Conservation (phyloP, 2,329 filamentous ascomycete species). For the Bipolaris zeicola region DNA sequence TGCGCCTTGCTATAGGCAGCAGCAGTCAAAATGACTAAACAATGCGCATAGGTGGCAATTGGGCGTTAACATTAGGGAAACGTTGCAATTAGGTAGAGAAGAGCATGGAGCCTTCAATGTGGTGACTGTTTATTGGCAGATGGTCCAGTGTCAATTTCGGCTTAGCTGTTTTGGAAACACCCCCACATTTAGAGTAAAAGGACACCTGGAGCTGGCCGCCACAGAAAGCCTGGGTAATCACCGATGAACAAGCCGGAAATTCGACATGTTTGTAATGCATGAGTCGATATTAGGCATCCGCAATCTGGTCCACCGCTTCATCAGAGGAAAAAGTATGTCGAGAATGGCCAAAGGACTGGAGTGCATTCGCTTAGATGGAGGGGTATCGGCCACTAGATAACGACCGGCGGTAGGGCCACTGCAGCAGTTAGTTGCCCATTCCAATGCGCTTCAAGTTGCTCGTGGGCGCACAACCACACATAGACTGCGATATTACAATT, state of each 20-base stretch:
- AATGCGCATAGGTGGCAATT: neutral
- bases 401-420: slow-evolving; percentile 3
- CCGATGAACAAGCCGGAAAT: neutral
- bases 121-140: slow-evolving; percentile 3
- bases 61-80: neutral
- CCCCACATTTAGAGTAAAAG: slow-evolving; percentile 6
- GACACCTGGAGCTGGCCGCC: slow-evolving; percentile 13
- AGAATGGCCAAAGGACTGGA: neutral
- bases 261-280: neutral
- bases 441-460: neutral
- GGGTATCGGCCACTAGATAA: slow-evolving; percentile 7
- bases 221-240: neutral
- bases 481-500: slow-evolving; percentile 5
- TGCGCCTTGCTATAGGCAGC: neutral
- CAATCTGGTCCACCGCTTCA: neutral
- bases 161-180: slow-evolving; percentile 2
- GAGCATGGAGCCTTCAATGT: slow-evolving; percentile 8
- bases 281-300: neutral
- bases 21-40: neutral
- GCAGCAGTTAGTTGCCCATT: neutral
- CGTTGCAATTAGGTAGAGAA: slow-evolving; percentile 9
- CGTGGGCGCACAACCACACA: slow-evolving; percentile 12
- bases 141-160: slow-evolving; percentile 2
- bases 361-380: slow-evolving; percentile 14
- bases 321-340: neutral